These are phyloP conservation scores for Dentipellis fragilis DNA, from an alignment of 768 basidiomycete species.

Conservation along the genomic window DNA sequence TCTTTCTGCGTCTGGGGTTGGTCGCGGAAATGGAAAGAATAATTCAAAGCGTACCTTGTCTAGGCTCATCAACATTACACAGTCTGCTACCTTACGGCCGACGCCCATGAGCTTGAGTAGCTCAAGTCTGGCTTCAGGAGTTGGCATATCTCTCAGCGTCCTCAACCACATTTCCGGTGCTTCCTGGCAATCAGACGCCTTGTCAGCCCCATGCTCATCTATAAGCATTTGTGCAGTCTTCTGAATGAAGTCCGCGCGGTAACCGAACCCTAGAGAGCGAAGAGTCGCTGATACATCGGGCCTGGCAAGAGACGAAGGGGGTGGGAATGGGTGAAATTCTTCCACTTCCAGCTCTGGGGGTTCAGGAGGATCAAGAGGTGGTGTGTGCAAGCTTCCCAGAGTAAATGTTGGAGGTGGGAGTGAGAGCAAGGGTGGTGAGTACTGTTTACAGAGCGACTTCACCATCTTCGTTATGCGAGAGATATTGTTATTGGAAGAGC, in stretches of 20 bases:
- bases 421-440: conserved; percentile 59
- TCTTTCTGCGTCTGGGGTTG: conserved; percentile 41
- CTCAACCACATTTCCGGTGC: conserved; percentile 52
- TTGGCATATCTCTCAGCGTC: conserved; percentile 37
- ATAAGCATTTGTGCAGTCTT: conserved; percentile 73
- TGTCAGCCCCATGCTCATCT: conserved; percentile 33
- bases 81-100: conserved; percentile 95
- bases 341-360: conserved; percentile 14
- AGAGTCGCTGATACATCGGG: conserved; percentile 52
- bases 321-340: conserved; percentile 76
- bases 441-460: conserved; percentile 67
- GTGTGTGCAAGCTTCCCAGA: conserved; percentile 23
- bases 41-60: conserved; percentile 55
- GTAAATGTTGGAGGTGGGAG: conserved; percentile 23
- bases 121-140: conserved; percentile 57
- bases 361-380: conserved; percentile 9
- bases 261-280: conserved; percentile 87
- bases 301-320: conserved; percentile 55
- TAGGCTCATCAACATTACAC: conserved; percentile 83
- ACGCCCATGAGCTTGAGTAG: conserved; percentile 83
- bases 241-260: conserved; percentile 86
- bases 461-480: conserved; percentile 91
- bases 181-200: conserved; percentile 22
- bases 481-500: conserved; percentile 96
- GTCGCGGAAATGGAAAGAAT: neutral